Conservation (phyloP, 192 early-diverging fungal genomes). For the Jimgerdemannia lactiflua region DNA sequence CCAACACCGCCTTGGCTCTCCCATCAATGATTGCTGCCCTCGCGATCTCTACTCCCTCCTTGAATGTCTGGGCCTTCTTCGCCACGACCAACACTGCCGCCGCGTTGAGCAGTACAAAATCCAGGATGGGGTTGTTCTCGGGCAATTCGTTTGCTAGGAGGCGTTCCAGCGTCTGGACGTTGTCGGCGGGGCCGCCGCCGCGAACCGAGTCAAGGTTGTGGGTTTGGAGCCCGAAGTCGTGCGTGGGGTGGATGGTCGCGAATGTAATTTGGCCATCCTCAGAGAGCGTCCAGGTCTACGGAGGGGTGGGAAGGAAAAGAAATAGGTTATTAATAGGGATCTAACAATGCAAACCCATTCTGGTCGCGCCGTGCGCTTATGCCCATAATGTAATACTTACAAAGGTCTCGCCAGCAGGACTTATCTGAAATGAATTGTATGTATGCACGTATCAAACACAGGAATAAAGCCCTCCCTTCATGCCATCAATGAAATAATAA, state of each 20-base stretch:
- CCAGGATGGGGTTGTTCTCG: slow-evolving; percentile 66
- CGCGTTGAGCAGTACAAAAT: slow-evolving; percentile 93
- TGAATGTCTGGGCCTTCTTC: slow-evolving; percentile 67
- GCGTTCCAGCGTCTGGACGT: slow-evolving; percentile 67
- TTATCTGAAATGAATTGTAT: slow-evolving; percentile 49
- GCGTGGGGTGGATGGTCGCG: slow-evolving; percentile 64
- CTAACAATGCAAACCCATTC: too few species aligned
- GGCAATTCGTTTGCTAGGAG: slow-evolving; percentile 67
- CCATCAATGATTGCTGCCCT: slow-evolving; percentile 70
- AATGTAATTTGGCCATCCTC: slow-evolving; percentile 57
- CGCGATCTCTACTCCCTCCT: slow-evolving; percentile 78
- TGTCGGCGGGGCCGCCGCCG: slow-evolving; percentile 66
- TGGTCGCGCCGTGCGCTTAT: neutral
- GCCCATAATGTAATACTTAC: slow-evolving; percentile 38
- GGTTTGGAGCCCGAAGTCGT: slow-evolving; percentile 81
- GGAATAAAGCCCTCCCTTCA: neutral
- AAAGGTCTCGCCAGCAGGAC: slow-evolving; percentile 81
- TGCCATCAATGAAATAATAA: neutral
- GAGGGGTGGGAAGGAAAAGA: neutral
- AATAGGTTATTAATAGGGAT: too few species aligned
- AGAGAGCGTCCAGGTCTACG: slow-evolving; percentile 72
- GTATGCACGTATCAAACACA: neutral
- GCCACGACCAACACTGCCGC: slow-evolving; percentile 82
- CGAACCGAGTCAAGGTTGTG: slow-evolving; percentile 72
- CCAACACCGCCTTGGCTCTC: slow-evolving; percentile 59